Evolutionary conservation across 1,139 yeast species (phyloP), one percentile per base, ranked within the genome.

Genomic region (Komagataea norvegica): DNA sequence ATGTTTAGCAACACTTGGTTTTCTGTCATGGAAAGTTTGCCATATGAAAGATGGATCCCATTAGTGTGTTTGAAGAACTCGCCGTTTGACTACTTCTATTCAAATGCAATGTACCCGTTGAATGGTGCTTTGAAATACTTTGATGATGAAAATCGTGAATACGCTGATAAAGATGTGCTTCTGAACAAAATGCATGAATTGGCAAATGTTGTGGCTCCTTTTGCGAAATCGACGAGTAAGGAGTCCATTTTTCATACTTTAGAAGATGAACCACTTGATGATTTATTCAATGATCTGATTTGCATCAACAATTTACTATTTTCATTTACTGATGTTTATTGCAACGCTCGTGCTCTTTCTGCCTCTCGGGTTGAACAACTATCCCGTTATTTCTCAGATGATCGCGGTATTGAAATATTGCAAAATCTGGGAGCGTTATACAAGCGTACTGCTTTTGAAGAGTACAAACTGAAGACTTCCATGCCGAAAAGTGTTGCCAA

Each of bases 51-150:
- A 20, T 71, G 83, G 68, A 47, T 77, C 11, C 58, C 60, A 2
- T 47, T 61, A 14, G 46, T 64, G 8, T 49, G 57, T 11, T 45
- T 78, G 39, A 60, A 67, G 6, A 70, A 74, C 41, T 72, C 75
- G 1, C 82, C 91, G 0, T 79, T 67, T 55, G 88, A 82, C 50
- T 77, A 71, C 47, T 66, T 72, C 3, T 61, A 67, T 30, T 76
- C 86, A 2, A 72, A 71, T 44, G 75, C 80, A 1, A 60, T 76
- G 44, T 64, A 69, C 25, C 73, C 77, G 18, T 59, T 75, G 25
- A 64, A 75, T 36, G 79, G 77, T 20, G 70, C 78, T 3, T 61
- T 81, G 35, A 64, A 62, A 46, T 67, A 67, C 35, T 69, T 79
- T 46, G 85, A 79, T 48, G 79, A 74, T 37, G 74, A 74, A 36